Evolutionary conservation across 2,329 filamentous ascomycete genomes (phyloP), one percentile per base, ranked within the genome.

Genomic region (Calonectria ilicicola): DNA sequence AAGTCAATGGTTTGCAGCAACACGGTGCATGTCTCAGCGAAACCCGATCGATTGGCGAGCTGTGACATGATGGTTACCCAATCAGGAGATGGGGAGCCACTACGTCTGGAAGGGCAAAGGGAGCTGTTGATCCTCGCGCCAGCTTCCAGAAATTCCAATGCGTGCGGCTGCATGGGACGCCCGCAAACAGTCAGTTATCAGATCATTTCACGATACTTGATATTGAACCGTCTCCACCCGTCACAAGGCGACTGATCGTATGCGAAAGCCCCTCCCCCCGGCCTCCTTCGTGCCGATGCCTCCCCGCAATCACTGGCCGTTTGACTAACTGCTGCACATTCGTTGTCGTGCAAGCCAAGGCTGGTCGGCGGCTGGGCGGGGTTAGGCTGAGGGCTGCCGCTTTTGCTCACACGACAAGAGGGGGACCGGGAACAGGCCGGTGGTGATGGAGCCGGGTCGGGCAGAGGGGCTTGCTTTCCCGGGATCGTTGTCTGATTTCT

Each of bases 401-500:
- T 70, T 70, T 70, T 70, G 68, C 6, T 26, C 19, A 27, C 12
- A 35, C 26, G 35, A 27, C 12, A 35, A 32, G 35, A 35, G 46
- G 47, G 68, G 69, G 64, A 72, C 69, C 69, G 69, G 69, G 69
- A 72, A 67, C 58, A 72, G 69, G 26, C 69, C 69, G 69, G 69
- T 32, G 53, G 38, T 71, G 64, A 53, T 40, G 63, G 27, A 26
- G 40, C 44, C 32, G 29, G 27, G 29, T 21, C 21, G 35, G 65
- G 21, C 38, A 51, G 49, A 32, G 63, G 21, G 21, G 46, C 29
- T 29, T 19, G 6, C 49, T 19, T 32, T 17, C 27, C 26, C 26
- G 23, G 23, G 21, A 47, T 44, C 17, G 32, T 27, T 38, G 49
- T 56, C 21, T 47, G 32, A 62, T 62, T 40, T 23, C 14, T 19